Base-by-base conservation (phyloP, 345 rosid species). In the Clausena lansium region DNA sequence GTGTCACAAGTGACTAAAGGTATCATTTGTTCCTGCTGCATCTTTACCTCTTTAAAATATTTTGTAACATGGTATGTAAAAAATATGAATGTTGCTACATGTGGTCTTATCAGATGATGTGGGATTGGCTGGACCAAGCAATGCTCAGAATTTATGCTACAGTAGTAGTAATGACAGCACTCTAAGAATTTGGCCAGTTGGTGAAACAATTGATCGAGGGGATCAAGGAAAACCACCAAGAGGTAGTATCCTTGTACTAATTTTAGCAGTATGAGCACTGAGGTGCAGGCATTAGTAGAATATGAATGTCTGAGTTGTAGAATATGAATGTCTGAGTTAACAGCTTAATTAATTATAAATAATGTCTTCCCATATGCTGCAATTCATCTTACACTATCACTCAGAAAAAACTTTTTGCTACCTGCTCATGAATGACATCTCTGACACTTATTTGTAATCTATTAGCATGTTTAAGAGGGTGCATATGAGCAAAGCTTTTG, bases 131-230 rank as follows among this genome's bases (percentile, higher is more conserved):
- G 84, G 82, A 66, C 72, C 84, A 30, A 55, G 71, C 39, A 27
- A 55, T 71, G 66, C 70, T 20, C 77, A 70, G 50, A 84, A 86
- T 32, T 75, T 76, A 33, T 81, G 86, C 78, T 76, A 81, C 77
- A 82, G 89, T 78, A 85, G 89, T 59, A 84, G 87, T 70, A 86
- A 70, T 71, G 91, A 86, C 60, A 87, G 85, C 85, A 81, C 82
- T 15, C 89, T 81, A n/a, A 87, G 61, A 75, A 74, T 78, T 61
- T 77, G 81, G 86, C 81, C 80, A 28, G 62, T 73, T 67, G 70
- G 83, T 30, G 82, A 86, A 77, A 63, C 68, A 55, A 58, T 78
- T 80, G 88, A 79, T 58, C 78, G 0, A 61, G 78, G 64, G 45
- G 81, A 85, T 79, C 79, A 78, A 11, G 75, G 70, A 17, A 79